Conservation (phyloP, 108 stramenopile species). For the Nannochloropsis oceanica region DNA sequence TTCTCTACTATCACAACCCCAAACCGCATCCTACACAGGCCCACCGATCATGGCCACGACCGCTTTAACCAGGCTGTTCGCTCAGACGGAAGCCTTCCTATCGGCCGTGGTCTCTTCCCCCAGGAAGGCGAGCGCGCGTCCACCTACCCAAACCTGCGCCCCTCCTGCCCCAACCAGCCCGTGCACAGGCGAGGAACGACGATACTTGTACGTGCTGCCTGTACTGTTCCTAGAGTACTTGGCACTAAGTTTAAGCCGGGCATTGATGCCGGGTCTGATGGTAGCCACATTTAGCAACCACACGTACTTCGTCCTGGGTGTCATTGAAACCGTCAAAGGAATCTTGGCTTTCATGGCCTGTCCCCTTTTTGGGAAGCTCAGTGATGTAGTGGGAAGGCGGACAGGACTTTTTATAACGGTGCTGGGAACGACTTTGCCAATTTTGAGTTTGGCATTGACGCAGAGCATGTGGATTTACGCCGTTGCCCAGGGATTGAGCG, state of each 20-base stretch:
- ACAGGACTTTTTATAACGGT: conserved; percentile 70
- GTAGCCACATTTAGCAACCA: conserved; percentile 46
- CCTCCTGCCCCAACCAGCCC: background rate
- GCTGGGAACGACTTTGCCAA: conserved; percentile 69
- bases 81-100: background rate
- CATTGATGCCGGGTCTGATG: conserved; percentile 59
- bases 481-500: conserved; percentile 31
- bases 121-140: background rate
- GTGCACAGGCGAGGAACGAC: background rate
- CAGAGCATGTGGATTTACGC: conserved; percentile 15
- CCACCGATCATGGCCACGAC: background rate
- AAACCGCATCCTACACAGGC: too few relatives aligned
- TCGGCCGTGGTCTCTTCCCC: background rate
- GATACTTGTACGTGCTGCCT: conserved; percentile 52
- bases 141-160: background rate
- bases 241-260: conserved; percentile 38
- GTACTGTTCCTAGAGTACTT: conserved; percentile 83
- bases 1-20: too few relatives aligned
- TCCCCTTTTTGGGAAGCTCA: conserved; percentile 72
- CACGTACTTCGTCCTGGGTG: conserved; percentile 65
- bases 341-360: conserved; percentile 76
- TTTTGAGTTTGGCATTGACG: conserved; percentile 70
- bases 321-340: conserved; percentile 70
- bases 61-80: background rate
- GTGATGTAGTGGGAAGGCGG: conserved; percentile 63